Evolutionary conservation across 2,329 filamentous ascomycete species (phyloP).

Genomic region (Talaromyces rugulosus): DNA sequence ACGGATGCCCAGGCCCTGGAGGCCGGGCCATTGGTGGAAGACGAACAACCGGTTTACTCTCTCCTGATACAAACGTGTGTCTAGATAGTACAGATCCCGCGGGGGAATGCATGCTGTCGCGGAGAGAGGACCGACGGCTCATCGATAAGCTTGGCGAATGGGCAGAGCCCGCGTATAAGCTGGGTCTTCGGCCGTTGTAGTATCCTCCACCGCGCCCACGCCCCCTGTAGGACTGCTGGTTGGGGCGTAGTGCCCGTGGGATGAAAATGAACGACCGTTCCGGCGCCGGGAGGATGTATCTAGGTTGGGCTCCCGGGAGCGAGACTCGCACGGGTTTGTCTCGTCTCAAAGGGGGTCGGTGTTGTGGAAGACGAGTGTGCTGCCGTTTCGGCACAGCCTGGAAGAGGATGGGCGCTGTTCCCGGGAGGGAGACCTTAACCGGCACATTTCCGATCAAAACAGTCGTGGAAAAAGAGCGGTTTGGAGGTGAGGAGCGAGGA

Average conservation of each 20-base stretch:
- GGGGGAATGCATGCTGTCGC: conserved; percentile 75
- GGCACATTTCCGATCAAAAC: conserved; percentile 79
- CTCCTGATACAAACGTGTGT: conserved; percentile 57
- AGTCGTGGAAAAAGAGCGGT: conserved; percentile 76
- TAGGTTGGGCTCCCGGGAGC: conserved; percentile 70
- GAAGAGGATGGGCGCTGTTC: conserved; percentile 67
- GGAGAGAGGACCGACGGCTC: conserved; percentile 78
- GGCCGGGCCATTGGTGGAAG: conserved; percentile 62
- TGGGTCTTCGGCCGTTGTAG: conserved; percentile 61
- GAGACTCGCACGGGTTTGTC: conserved; percentile 97
- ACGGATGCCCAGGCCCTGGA: conserved; percentile 21
- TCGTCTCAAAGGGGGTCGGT: conserved; percentile 85
- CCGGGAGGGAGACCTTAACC: conserved; percentile 74
- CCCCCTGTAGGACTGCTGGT: conserved; percentile 71
- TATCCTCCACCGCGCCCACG: conserved; percentile 69
- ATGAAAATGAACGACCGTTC: conserved; percentile 98
- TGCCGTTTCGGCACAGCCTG: conserved; percentile 77
- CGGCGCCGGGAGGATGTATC: conserved; percentile 85
- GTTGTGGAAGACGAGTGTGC: conserved; percentile 90
- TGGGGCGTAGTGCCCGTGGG: conserved; percentile 84
- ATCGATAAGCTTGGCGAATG: conserved; percentile 86
- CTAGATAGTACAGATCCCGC: conserved; percentile 73
- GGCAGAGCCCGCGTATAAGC: conserved; percentile 68
- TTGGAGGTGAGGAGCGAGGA: conserved; percentile 62
- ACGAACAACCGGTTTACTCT: conserved; percentile 70